These are phyloP conservation scores for Blastocystis sp. DNA, from an alignment of 352 stramenopile genomes.

Conservation along the genomic window DNA sequence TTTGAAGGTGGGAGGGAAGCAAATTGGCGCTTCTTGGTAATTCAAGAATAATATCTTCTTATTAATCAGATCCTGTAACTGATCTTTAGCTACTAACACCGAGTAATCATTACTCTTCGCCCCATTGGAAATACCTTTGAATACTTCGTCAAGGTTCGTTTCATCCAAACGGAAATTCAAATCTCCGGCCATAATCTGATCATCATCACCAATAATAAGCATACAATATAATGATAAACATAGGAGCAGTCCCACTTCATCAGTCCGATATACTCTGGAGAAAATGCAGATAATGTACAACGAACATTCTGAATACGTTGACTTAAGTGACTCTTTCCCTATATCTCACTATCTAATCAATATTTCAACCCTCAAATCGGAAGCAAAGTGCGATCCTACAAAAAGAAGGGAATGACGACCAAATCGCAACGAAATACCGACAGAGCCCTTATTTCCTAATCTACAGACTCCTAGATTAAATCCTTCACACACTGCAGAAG, in stretches of 20 bases:
- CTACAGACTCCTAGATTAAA: background rate
- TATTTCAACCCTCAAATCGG: constrained; percentile 14
- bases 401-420: background rate
- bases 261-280: background rate
- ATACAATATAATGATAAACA: constrained; percentile 1
- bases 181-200: constrained; percentile 23
- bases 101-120: background rate
- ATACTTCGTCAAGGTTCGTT: background rate
- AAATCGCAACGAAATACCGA: background rate
- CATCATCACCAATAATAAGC: background rate
- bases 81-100: background rate
- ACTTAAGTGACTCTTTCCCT: constrained; percentile 16
- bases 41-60: background rate
- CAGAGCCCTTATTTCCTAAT: constrained; percentile 22
- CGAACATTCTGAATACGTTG: background rate
- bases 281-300: background rate
- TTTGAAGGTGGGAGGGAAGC: constrained; percentile 20
- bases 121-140: background rate
- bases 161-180: constrained; percentile 12
- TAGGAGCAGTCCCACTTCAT: background rate
- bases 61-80: background rate
- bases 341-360: background rate
- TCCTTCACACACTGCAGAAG: background rate
- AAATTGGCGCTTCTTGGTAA: background rate
- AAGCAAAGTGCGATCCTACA: constrained; percentile 7